Evolutionary conservation across 768 basidiomycete genomes (phyloP).

Genomic region (Termitomyces sp.): DNA sequence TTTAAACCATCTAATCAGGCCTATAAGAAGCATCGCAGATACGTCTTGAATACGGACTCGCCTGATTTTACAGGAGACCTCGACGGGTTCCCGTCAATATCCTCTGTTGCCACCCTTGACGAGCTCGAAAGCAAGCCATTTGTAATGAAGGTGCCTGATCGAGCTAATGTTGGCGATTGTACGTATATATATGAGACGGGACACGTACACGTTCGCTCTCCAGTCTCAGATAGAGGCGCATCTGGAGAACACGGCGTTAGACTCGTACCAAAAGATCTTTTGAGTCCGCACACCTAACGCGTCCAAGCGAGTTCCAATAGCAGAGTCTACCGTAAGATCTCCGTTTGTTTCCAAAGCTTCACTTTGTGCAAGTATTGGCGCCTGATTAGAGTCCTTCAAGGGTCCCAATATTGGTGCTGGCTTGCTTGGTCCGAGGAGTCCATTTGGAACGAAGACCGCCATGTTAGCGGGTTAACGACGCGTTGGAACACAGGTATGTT

Average conservation of each 20-base stretch:
- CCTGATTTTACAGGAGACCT: not conserved
- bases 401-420: not conserved
- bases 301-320: not conserved
- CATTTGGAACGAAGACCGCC: constrained; percentile 14
- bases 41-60: not conserved
- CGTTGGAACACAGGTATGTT: not conserved
- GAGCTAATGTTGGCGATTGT: not conserved
- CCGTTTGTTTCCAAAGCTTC: not conserved
- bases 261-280: not conserved
- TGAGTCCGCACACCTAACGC: not conserved
- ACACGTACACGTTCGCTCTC: not conserved
- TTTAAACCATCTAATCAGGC: not conserved
- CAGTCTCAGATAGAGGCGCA: not conserved
- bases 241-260: not conserved
- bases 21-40: not conserved
- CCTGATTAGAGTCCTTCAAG: not conserved
- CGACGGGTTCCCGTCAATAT: not conserved
- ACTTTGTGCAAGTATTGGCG: not conserved
- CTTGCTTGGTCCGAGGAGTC: constrained; percentile 6
- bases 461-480: not conserved
- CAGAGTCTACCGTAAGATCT: not conserved
- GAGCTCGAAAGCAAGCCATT: constrained; percentile 14
- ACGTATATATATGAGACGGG: not conserved
- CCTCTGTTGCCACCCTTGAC: not conserved
- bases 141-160: constrained; percentile 2